Conservation (phyloP, 148 eudicot genomes). For the Heliamphora exappendiculata region DNA sequence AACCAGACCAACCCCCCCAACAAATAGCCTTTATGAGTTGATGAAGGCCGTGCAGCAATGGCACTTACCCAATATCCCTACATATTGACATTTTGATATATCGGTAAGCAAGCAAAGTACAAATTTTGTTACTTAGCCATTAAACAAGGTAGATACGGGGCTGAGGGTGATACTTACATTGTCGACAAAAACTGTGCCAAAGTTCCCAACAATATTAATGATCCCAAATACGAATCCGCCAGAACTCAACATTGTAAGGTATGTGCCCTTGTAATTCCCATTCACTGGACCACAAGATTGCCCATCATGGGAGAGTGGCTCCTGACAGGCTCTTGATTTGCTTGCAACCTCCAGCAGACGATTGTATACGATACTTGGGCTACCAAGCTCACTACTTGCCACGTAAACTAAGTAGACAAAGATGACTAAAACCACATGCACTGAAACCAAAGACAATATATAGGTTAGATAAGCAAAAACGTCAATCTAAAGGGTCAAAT, state of each 20-base stretch:
- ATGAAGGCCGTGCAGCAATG: constrained; percentile 94
- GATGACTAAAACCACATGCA: constrained; percentile 80
- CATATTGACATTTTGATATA: background rate
- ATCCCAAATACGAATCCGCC: constrained; percentile 89
- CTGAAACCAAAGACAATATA: constrained; percentile 29
- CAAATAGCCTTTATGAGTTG: constrained; percentile 93
- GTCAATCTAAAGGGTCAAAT: background rate
- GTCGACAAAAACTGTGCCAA: constrained; percentile 97
- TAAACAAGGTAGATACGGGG: no score
- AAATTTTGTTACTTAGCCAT: background rate
- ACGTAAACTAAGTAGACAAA: constrained; percentile 90
- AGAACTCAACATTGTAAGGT: constrained; percentile 87
- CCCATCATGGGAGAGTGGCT: constrained; percentile 60
- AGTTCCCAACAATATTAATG: constrained; percentile 88
- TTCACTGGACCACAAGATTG: constrained; percentile 87
- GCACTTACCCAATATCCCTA: constrained; percentile 99
- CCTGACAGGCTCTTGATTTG: constrained; percentile 63
- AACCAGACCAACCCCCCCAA: constrained; percentile 97
- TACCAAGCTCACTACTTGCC: constrained; percentile 75
- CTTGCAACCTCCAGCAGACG: constrained; percentile 72
- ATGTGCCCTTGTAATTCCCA: constrained; percentile 84
- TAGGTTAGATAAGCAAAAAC: constrained; percentile 5
- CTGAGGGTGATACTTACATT: constrained; percentile 76
- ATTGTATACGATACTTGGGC: constrained; percentile 68
- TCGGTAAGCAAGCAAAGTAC: background rate